A percentile compares a stretch with the other conserved stretches of the same genome.
These are phyloP conservation scores for Hypocreales sp. DNA, from an alignment of 2,329 filamentous ascomycete species.

Conservation along the genomic window DNA sequence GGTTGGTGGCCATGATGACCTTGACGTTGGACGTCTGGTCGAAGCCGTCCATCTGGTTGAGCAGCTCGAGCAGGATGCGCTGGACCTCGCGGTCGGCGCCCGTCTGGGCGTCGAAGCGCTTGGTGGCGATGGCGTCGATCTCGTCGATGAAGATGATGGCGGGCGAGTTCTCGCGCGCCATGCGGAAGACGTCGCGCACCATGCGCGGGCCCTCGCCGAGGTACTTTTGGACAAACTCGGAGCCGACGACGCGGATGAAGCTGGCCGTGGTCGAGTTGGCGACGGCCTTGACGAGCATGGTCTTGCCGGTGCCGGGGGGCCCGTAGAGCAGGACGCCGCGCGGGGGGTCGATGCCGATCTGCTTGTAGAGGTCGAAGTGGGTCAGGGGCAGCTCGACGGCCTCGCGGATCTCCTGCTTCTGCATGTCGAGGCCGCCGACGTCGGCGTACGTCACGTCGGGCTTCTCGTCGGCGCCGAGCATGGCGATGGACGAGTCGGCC, in stretches of 20 bases:
- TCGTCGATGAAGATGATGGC: slow-evolving; percentile 99
- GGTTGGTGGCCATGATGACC: slow-evolving; percentile 99
- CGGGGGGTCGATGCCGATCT: slow-evolving; percentile 96
- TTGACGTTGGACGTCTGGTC: slow-evolving; percentile 98
- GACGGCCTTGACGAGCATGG: slow-evolving; percentile 95
- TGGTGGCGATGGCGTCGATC: slow-evolving; percentile 96
- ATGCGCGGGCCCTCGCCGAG: slow-evolving; percentile 94
- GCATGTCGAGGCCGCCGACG: slow-evolving; percentile 96
- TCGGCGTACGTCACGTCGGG: slow-evolving; percentile 96
- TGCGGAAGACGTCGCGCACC: slow-evolving; percentile 97
- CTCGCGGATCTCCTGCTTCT: slow-evolving; percentile 98
- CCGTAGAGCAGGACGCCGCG: slow-evolving; percentile 93
- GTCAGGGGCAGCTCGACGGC: slow-evolving; percentile 93
- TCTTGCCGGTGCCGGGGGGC: slow-evolving; percentile 90
- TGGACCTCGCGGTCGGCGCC: slow-evolving; percentile 96
- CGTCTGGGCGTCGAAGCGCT: slow-evolving; percentile 97
- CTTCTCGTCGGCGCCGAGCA: slow-evolving; percentile 94
- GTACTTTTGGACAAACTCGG: slow-evolving; percentile 98
- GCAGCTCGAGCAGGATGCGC: slow-evolving; percentile 89
- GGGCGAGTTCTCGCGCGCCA: slow-evolving; percentile 96
- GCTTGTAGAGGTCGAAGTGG: slow-evolving; percentile 96
- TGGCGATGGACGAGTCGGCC: slow-evolving; percentile 95
- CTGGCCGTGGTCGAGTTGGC: slow-evolving; percentile 96
- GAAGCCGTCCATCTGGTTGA: slow-evolving; percentile 99
- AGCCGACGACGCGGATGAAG: slow-evolving; percentile 96